A percentile compares a stretch with the other conserved stretches of the same genome.
Conservation (phyloP, 2,329 filamentous ascomycete species). For the Pseudocercospora cruenta region DNA sequence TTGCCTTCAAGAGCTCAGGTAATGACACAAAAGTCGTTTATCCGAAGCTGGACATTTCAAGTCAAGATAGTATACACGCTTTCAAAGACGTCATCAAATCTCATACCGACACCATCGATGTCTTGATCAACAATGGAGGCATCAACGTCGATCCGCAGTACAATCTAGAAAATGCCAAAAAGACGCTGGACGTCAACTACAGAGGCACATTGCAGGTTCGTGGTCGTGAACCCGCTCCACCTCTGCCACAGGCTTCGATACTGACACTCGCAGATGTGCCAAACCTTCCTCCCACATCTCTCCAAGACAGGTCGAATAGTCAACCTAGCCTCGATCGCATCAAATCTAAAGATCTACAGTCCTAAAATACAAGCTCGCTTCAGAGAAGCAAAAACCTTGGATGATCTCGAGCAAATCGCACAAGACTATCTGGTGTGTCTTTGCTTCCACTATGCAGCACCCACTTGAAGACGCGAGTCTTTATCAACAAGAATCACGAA, state of each 20-base stretch:
- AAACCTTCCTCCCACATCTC: conserved; percentile 38
- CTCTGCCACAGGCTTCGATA: neutral
- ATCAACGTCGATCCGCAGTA: conserved; percentile 38
- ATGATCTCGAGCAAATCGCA: conserved; percentile 38
- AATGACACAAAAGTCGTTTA: conserved; percentile 32
- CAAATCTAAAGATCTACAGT: conserved; percentile 37
- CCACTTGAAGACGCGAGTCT: neutral
- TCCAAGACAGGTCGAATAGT: conserved; percentile 39
- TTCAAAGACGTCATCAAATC: conserved; percentile 33
- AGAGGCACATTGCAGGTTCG: conserved; percentile 40
- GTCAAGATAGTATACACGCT: conserved; percentile 31
- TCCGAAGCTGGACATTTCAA: conserved; percentile 38
- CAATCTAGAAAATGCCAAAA: conserved; percentile 33
- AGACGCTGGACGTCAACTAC: conserved; percentile 43
- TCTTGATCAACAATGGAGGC: conserved; percentile 45
- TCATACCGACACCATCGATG: conserved; percentile 33
- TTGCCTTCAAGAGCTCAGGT: conserved; percentile 28
- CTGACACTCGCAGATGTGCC: conserved; percentile 34
- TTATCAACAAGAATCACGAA: neutral
- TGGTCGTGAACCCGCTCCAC: neutral
- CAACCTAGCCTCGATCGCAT: conserved; percentile 41
- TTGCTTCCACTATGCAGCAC: neutral
- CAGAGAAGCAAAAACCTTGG: conserved; percentile 28
- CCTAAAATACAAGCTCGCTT: conserved; percentile 32
- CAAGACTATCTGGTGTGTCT: conserved; percentile 35